Percentiles rank a stretch among this genome's conserved stretches.
Evolutionary conservation across 1,284 basidiomycete genomes (phyloP).

Genomic region (Grifola frondosa): DNA sequence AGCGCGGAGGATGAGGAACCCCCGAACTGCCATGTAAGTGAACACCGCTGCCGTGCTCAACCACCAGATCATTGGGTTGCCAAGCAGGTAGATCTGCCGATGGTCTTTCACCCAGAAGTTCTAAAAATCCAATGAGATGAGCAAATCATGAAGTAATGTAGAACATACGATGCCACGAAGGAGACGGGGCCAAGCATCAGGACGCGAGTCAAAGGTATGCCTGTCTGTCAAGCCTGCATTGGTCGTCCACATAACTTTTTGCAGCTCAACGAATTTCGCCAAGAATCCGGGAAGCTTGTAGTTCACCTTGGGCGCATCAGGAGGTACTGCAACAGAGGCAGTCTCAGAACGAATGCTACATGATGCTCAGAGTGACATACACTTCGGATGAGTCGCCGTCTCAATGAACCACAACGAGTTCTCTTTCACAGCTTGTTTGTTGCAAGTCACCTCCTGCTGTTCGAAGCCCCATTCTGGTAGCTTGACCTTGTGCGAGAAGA

Average conservation of each 20-base stretch:
- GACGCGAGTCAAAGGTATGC: conserved; percentile 93
- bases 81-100: conserved; percentile 91
- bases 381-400: conserved; percentile 74
- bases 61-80: conserved; percentile 95
- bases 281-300: conserved; percentile 87
- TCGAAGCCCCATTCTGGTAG: conserved; percentile 97
- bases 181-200: conserved; percentile 85
- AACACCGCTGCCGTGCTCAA: conserved; percentile 72
- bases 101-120: conserved; percentile 99
- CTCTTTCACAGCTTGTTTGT: conserved; percentile 88
- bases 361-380: conserved; percentile 47
- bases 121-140: conserved; percentile 41
- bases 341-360: conserved; percentile 1
- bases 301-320: conserved; percentile 80
- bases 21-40: conserved; percentile 69
- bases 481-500: conserved; percentile 98
- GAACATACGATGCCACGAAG: conserved; percentile 86
- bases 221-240: conserved; percentile 94
- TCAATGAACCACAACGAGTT: conserved; percentile 97
- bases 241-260: conserved; percentile 97
- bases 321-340: conserved; percentile 52
- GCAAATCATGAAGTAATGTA: not conserved
- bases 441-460: conserved; percentile 98
- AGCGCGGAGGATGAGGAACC: conserved; percentile 80
- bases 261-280: conserved; percentile 88